Conservation (phyloP, 139 green algal genomes). For the Chlamydomonas sphaeroides region DNA sequence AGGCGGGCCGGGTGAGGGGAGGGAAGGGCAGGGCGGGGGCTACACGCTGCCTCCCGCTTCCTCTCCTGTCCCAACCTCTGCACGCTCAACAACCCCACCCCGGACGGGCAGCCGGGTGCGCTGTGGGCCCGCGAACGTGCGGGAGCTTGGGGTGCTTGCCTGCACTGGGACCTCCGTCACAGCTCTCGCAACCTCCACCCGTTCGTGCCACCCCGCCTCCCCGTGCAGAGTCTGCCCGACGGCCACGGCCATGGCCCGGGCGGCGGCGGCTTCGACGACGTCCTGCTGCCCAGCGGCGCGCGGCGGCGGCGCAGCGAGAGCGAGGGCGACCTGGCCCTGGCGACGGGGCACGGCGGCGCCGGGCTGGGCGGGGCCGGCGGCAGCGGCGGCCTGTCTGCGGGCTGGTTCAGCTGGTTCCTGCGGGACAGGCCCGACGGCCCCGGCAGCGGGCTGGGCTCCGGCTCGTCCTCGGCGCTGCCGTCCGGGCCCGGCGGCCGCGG, state of each 20-base stretch:
- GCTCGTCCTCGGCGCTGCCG: not conserved
- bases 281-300: conserved; percentile 13
- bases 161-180: no score
- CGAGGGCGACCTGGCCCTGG: conserved; percentile 9
- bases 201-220: no score
- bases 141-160: no score
- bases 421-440: conserved; percentile 8
- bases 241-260: conserved; percentile 10
- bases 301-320: conserved; percentile 24
- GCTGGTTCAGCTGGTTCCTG: conserved; percentile 49
- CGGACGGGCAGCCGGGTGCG: no score
- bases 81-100: no score
- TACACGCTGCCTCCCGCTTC: no score
- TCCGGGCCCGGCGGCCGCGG: not conserved
- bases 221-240: no score
- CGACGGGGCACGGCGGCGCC: not conserved
- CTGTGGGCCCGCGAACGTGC: no score
- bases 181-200: no score
- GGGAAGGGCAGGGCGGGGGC: no score
- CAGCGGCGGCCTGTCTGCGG: not conserved
- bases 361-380: not conserved
- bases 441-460: not conserved
- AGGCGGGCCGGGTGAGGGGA: no score
- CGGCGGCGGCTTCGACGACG: conserved; percentile 12
- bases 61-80: no score